Conservation (phyloP, 176 grass and related monocot genomes). For the Oryza brachyantha region DNA sequence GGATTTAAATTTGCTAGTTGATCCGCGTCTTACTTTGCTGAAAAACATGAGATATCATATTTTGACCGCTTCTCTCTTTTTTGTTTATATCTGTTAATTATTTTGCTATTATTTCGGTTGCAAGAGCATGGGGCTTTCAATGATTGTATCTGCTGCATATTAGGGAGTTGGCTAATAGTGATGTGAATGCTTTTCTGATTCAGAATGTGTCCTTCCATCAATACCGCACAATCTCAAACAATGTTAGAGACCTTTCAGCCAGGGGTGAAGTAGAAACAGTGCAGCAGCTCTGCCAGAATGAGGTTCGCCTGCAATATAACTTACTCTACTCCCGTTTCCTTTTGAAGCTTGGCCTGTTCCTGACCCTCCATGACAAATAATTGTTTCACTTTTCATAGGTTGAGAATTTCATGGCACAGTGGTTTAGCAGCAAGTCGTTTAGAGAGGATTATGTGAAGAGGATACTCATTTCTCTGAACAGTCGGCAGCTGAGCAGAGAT, state of each 20-base stretch:
- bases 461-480: conserved; percentile 66
- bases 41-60: not conserved
- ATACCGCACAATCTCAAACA: conserved; percentile 59
- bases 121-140: not conserved
- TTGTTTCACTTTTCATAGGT: conserved; percentile 44
- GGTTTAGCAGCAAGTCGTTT: conserved; percentile 65
- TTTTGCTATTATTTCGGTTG: not conserved
- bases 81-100: not conserved
- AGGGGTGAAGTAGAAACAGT: conserved; percentile 68
- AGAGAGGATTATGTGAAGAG: conserved; percentile 94
- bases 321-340: not conserved
- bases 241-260: conserved; percentile 62
- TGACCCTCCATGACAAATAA: too few relatives aligned
- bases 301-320: conserved; percentile 46
- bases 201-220: conserved; percentile 75
- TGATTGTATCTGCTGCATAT: not conserved
- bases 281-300: conserved; percentile 54
- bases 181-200: too few relatives aligned
- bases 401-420: conserved; percentile 79
- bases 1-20: not conserved
- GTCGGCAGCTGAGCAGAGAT: conserved; percentile 61
- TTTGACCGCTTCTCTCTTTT: not conserved
- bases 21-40: not conserved
- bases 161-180: too few relatives aligned
- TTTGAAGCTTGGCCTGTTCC: too few relatives aligned